Evolutionary conservation across 148 eudicot species (phyloP), one percentile per base, ranked within the genome.

Genomic region (Rhododendron molle): DNA sequence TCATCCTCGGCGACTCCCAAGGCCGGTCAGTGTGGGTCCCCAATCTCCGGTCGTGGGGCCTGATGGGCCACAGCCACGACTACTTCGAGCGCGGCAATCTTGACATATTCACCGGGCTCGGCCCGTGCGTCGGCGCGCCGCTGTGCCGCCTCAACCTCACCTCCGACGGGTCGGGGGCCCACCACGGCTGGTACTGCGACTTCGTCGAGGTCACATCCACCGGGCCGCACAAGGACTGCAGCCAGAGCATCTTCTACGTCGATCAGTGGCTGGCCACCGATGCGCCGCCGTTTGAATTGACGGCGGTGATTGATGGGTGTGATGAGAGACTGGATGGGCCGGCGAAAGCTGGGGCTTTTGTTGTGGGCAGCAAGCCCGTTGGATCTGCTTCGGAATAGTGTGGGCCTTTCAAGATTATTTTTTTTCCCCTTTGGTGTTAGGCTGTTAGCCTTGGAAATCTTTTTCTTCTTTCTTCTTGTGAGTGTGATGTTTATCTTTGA

Each of bases 151-250:
- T 91, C 85, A 81, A 90, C 77, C 85, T 91, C 1, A 80, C 76
- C 13, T 91, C 93, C 12, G 92, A 90, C 47, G 93, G 93, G 9
- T 36, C 88, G 6, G 90, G 90, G 18, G 34, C 32, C 34, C 88
- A 87, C 78, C 93, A 90, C 21, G 88, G 93, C 0, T 91, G 93
- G 93, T 91, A 80, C 77, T 89, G 90, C 74, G 88, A 91, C 7
- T 89, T 81, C 56, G 88, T 91, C 1, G 92, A 91, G 90, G 89
- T 90, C 15, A 87, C 93, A 0, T 77, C 88, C 4, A 87, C 91
- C 2, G 92, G 93, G 52, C 90, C 93, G 0, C 91, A 91, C 71
- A 81, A 34, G 43, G 38, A 36, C 49, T 90, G 92, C 49, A 78
- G 76, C 80, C 90, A 90, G 47, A 72, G 86, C 65, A 62, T 84